Percentiles rank a stretch among this genome's conserved stretches.
These are phyloP conservation scores for Suillus ampliporus DNA, from an alignment of 768 basidiomycete genomes.

Conservation along the genomic window DNA sequence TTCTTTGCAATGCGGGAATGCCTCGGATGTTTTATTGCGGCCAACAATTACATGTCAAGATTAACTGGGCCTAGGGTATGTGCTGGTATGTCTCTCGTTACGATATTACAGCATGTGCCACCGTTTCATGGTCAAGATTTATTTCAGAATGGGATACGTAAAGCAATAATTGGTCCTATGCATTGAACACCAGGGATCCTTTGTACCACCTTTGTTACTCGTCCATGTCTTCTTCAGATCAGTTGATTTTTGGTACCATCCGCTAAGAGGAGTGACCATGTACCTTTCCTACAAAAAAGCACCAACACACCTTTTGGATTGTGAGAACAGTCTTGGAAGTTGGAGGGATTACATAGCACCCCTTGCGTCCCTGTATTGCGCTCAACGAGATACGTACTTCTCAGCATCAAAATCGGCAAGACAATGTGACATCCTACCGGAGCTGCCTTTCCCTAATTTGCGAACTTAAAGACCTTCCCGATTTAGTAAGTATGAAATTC, in stretches of 20 bases:
- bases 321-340: background rate
- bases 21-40: background rate
- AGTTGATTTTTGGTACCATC: background rate
- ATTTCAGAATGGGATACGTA: background rate
- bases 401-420: background rate
- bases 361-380: background rate
- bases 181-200: background rate
- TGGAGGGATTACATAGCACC: background rate
- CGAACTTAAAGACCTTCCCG: background rate
- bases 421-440: background rate
- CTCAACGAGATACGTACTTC: background rate
- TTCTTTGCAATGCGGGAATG: background rate
- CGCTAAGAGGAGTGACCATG: background rate
- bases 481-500: background rate
- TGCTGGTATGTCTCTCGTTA: background rate
- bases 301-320: background rate
- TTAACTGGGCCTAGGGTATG: background rate
- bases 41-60: background rate
- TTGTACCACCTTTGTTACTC: conserved; percentile 3
- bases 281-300: background rate
- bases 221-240: background rate
- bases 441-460: background rate
- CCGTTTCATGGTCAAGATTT: background rate
- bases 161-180: background rate
- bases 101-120: background rate